Percentiles rank a stretch among this genome's conserved stretches.
Conservation (phyloP, 2,329 filamentous ascomycete species). For the Colletotrichum melonis region DNA sequence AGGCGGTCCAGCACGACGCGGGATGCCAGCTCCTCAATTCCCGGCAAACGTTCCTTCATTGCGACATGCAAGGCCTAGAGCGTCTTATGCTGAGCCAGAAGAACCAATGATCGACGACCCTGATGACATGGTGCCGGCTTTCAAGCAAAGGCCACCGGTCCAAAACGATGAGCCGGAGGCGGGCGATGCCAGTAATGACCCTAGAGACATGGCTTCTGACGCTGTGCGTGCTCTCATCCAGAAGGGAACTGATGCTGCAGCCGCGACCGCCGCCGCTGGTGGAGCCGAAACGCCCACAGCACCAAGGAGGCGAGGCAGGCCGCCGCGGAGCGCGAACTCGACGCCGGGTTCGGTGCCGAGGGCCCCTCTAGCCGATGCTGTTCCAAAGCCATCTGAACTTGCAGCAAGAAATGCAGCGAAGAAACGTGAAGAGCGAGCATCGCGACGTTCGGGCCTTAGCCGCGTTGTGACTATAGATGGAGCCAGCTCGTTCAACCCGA, state of each 20-base stretch:
- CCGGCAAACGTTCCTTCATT: slow-evolving; percentile 57
- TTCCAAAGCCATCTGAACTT: slow-evolving; percentile 18
- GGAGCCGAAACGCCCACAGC: slow-evolving; percentile 41
- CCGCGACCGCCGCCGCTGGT: slow-evolving; percentile 22
- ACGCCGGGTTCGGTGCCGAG: slow-evolving; percentile 18
- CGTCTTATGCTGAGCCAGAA: slow-evolving; percentile 63
- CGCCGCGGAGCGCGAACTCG: slow-evolving; percentile 50
- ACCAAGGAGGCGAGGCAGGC: slow-evolving; percentile 42
- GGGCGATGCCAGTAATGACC: slow-evolving; percentile 26
- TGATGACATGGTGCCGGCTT: slow-evolving; percentile 47
- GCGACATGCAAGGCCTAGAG: slow-evolving; percentile 63
- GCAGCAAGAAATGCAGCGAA: slow-evolving; percentile 33
- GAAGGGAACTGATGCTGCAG: slow-evolving; percentile 29
- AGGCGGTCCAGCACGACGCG: not conserved
- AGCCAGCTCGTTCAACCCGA: slow-evolving; percentile 26
- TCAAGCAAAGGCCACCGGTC: slow-evolving; percentile 22
- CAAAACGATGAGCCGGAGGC: slow-evolving; percentile 24
- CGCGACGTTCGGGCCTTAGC: slow-evolving; percentile 33
- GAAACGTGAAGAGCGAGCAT: slow-evolving; percentile 25
- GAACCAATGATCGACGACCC: slow-evolving; percentile 55
- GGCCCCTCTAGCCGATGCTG: not conserved
- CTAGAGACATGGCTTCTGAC: slow-evolving; percentile 54
- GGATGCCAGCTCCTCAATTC: slow-evolving; percentile 12
- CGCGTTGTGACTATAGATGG: slow-evolving; percentile 20
- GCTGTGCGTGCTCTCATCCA: slow-evolving; percentile 45